Base-by-base conservation (phyloP, 768 basidiomycete species). In the Amanita pseudoporphyria region DNA sequence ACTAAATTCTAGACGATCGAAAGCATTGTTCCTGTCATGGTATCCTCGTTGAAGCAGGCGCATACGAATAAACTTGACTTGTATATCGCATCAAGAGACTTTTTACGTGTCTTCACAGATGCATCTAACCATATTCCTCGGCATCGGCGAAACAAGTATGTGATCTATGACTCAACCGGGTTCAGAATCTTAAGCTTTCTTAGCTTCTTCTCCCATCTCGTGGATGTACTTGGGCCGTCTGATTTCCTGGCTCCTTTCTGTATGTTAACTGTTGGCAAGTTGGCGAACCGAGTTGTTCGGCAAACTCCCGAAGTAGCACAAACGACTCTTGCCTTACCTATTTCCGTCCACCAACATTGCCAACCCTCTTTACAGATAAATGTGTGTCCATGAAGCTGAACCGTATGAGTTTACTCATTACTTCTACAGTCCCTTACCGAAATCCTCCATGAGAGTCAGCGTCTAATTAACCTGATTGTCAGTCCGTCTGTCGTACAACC, bases 21-120 rank as follows among this genome's bases (percentile, higher is more conserved):
- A 53, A 87, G 79, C 58, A 92, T 97, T 51, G 85, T 99, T 5
- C 95, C 96, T 2, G 87, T 95, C 26, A 88, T 98, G 82, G 84
- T 83, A 7, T 73, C 81, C 5, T 89, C 90, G 0, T 69, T 95
- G 53, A 84, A 79, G 62, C 64, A 72, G 22, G 69, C 75, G 13
- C 72, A 85, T 49, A 53, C 71, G 1, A 64, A 68, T 6, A 70
- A 73, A 3, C 67, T 86, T 41, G 76, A 81, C 9, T 67, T 95
- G 19, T 81, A 82, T 52, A 71, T 81, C 31, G 81, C 73, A 5
- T 79, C 89, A 1, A 77, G 80, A 56, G 85, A 91, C 18, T 90
- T 98, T 62, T 64, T 99, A 13, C 81, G 80, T 10, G 83, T 96
- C 39, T 98, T 99, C 67, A 90, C 92, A 0, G 94, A 96, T 62